Base-by-base conservation (phyloP, 129 eudicot species). In the Deinandra increscens region DNA sequence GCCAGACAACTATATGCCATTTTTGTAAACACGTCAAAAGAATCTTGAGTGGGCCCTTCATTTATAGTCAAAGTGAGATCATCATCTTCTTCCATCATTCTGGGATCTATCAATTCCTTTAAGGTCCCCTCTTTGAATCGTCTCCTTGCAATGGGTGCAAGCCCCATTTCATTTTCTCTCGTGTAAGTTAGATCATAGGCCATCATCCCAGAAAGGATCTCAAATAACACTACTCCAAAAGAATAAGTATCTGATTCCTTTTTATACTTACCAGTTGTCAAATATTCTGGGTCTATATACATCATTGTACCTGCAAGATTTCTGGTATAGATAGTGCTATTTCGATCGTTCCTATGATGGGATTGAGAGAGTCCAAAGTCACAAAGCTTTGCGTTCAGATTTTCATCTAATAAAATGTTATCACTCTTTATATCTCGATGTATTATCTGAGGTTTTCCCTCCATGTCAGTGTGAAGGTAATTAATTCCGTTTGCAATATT, bases 101-200 rank as follows among this genome's bases (percentile, higher is more conserved):
- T 53, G 20, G 60, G 60, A 53, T 53, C 60, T 1, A 53, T 19
- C 14, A 53, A 9, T 20, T 53, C 60, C 31, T 53, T 53, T 9
- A 53, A 0, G 1, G 60, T 53, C 7, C 60, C 33, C 33, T 53
- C 33, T 0, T 19, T 53, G 31, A 53, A 19, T 8, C 33, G 33
- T 20, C 60, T 20, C 60, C 33, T 20, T 18, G 60, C 60, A 19
- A 53, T 7, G 33, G 60, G 60, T 53, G 60, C 60, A 53, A 53
- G 33, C 60, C 60, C 60, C 4, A 7, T 0, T 5, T 3, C 5
- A 53, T 20, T 19, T 53, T 19, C 34, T 0, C 7, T 14, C 3
- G 3, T n/a, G 54, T 14, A 48, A 48, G 6, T 5, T 48, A 22
- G 4, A 48, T 48, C 54, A 48, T 48, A 48, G 7, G 54, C 54